These are phyloP conservation scores for Dichomitus squalens DNA, from an alignment of 1,284 basidiomycete species.

Conservation along the genomic window DNA sequence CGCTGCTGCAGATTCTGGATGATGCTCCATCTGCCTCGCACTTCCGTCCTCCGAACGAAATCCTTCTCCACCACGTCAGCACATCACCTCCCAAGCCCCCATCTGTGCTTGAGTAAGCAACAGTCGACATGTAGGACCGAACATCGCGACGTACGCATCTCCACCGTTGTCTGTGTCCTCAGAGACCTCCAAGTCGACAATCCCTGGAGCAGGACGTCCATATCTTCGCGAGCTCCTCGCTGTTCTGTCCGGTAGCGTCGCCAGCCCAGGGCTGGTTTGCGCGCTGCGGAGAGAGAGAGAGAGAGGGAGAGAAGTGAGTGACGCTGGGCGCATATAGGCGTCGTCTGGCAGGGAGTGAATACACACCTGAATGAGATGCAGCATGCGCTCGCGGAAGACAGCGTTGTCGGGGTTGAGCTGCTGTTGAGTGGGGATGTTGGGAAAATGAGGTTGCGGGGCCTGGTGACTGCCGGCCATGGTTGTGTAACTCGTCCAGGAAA, in stretches of 20 bases:
- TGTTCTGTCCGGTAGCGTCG: slow-evolving; percentile 39
- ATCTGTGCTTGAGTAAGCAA: too few relatives aligned
- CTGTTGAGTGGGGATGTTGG: slow-evolving; percentile 23
- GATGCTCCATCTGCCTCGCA: too few relatives aligned
- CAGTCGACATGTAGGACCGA: too few relatives aligned
- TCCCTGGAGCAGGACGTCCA: too few relatives aligned
- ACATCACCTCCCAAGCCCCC: too few relatives aligned
- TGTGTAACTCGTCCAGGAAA: too few relatives aligned
- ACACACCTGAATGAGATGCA: slow-evolving; percentile 31
- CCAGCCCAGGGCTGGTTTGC: slow-evolving; percentile 33
- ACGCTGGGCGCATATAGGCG: background rate
- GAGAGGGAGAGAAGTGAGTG: background rate
- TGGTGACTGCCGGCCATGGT: too few relatives aligned
- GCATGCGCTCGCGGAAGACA: slow-evolving; percentile 29
- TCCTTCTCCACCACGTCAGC: too few relatives aligned
- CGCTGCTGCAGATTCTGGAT: slow-evolving; percentile 32
- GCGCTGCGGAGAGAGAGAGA: slow-evolving; percentile 33
- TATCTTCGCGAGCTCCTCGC: slow-evolving; percentile 38
- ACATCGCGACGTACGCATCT: too few relatives aligned
- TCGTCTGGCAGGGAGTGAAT: background rate
- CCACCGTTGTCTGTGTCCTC: too few relatives aligned
- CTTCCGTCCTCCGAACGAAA: too few relatives aligned
- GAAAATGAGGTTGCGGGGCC: slow-evolving; percentile 19
- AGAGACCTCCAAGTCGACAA: too few relatives aligned
- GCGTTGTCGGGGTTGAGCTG: slow-evolving; percentile 22